Evolutionary conservation across 1,284 basidiomycete species (phyloP), one percentile per base, ranked within the genome.

Genomic region (Cystobasidium sp.): DNA sequence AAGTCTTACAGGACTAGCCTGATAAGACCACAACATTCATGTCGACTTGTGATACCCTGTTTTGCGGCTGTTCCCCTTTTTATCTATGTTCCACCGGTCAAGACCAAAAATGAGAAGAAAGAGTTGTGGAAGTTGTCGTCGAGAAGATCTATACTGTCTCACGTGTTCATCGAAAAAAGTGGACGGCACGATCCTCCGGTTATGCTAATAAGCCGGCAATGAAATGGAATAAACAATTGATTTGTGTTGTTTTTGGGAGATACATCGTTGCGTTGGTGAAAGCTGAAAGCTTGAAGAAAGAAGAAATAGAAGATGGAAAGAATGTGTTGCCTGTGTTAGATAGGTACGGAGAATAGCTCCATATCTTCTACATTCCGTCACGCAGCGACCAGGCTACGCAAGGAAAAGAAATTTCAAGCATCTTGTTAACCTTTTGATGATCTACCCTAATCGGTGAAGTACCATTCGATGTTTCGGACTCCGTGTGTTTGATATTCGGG

Each of bases 381-480:
- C 31, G 31, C 31, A 31, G 31, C 46, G n/a, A n/a, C n/a, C 46
- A 49, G 12, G n/a, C 14, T 12, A 12, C 12, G 46, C 24, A 18
- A 56, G 52, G 18, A 22, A 31, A 37, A 24, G 39, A 22, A 14
- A 39, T 47, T 37, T 62, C 14, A n/a, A 9, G 43, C 24, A 20
- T 31, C n/a, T 12, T 20, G 16, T 20, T 55, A 7, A 12, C 18
- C 22, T 24, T 18, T 53, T 1, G 22, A 16, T 52, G 6, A 18
- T 31, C n/a, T 43, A 31, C 1, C 24, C 44, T 66, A 66, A 44
- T 55, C 41, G 51, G 63, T 73, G 53, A 65, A 73, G 43, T 65
- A 66, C 70, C 70, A 73, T 49, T 66, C 49, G 43, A 73, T 73
- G 53, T 73, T 66, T 44, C 70, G n/a, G 63, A 73, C 63, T 31